These are phyloP conservation scores for Trypanosoma caninum DNA, from an alignment of 208 protist genomes.

Conservation along the genomic window DNA sequence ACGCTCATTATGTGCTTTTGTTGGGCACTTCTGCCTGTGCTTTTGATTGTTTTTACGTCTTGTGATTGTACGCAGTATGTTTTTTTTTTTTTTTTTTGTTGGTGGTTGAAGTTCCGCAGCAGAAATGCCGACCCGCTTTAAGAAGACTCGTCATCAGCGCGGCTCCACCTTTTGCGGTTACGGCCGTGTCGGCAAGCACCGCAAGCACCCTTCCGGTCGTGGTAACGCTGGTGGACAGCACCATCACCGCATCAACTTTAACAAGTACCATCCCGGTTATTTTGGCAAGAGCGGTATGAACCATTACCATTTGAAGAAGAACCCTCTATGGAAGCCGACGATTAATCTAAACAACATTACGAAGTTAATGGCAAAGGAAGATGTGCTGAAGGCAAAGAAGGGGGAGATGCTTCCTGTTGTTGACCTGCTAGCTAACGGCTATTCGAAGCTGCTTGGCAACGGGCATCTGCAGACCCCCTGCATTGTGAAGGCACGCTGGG, in stretches of 20 bases:
- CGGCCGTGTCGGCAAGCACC: slow-evolving; percentile 98
- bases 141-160: slow-evolving; percentile 92
- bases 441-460: slow-evolving; percentile 99
- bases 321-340: slow-evolving; percentile 93
- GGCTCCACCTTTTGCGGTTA: slow-evolving; percentile 91
- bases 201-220: slow-evolving; percentile 99
- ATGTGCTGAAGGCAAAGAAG: slow-evolving; percentile 70
- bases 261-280: slow-evolving; percentile 99
- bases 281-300: slow-evolving; percentile 99
- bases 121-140: slow-evolving; percentile 89
- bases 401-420: slow-evolving; percentile 96
- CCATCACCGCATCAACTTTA: slow-evolving; percentile 99
- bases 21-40: background rate
- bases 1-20: slow-evolving; percentile 11
- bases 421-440: slow-evolving; percentile 96
- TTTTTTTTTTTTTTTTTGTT: slow-evolving; percentile 24
- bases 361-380: slow-evolving; percentile 95
- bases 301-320: slow-evolving; percentile 95
- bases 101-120: slow-evolving; percentile 5
- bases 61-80: slow-evolving; percentile 24
- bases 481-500: slow-evolving; percentile 99
- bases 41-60: slow-evolving; percentile 2
- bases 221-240: slow-evolving; percentile 99
- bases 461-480: slow-evolving; percentile 98
- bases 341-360: slow-evolving; percentile 99